Evolutionary conservation across 805 yeast species (phyloP).

Genomic region (Citeromyces nyonsensis): DNA sequence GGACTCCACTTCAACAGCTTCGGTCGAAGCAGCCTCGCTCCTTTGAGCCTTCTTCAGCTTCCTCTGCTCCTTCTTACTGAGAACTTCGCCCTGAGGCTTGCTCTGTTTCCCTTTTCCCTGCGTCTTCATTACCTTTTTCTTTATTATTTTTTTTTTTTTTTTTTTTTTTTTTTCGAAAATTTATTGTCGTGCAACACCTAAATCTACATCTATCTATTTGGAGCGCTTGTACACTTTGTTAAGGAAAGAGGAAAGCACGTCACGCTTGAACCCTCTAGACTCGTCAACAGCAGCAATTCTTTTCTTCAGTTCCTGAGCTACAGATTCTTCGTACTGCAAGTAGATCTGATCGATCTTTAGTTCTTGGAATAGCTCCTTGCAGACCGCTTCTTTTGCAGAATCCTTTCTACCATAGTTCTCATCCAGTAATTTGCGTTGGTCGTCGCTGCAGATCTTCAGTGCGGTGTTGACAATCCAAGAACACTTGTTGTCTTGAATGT

Average conservation of each 20-base stretch:
- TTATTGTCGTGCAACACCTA: no score
- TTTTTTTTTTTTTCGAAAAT: no score
- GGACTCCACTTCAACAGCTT: slow-evolving; percentile 16
- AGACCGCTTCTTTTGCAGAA: slow-evolving; percentile 44
- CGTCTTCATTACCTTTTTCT: no score
- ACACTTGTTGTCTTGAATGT: slow-evolving; percentile 95
- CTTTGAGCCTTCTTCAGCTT: slow-evolving; percentile 32
- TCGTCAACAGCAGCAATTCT: slow-evolving; percentile 72
- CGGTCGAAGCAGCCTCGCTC: slow-evolving; percentile 12
- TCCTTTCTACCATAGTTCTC: slow-evolving; percentile 84
- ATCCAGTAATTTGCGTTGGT: slow-evolving; percentile 73
- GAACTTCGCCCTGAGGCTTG: slow-evolving; percentile 19
- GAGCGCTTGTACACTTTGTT: slow-evolving; percentile 88
- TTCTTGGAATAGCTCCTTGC: slow-evolving; percentile 61
- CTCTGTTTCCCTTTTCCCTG: not conserved
- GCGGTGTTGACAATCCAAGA: slow-evolving; percentile 97
- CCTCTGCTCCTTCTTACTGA: slow-evolving; percentile 53
- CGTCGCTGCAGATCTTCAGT: slow-evolving; percentile 57
- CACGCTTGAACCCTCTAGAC: slow-evolving; percentile 81
- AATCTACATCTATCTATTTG: slow-evolving; percentile 30
- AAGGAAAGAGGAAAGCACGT: slow-evolving; percentile 74
- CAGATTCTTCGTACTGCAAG: slow-evolving; percentile 67
- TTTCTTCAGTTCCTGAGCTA: slow-evolving; percentile 42
- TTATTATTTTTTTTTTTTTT: no score
- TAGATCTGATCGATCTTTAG: slow-evolving; percentile 59